Evolutionary conservation across 768 basidiomycete species (phyloP).

Genomic region (Steccherinum ochraceum): DNA sequence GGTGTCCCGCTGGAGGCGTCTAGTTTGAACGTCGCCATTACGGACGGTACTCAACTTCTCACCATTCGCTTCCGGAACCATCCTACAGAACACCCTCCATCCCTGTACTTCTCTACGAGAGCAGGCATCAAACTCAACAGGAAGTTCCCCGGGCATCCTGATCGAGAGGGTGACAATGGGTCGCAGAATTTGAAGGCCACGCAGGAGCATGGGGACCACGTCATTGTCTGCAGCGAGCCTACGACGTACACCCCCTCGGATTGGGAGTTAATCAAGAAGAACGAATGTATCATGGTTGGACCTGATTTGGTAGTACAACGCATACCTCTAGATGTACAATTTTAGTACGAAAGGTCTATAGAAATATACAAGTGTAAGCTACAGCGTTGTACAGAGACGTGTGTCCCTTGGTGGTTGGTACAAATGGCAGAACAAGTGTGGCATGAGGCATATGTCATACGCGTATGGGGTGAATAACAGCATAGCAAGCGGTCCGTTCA

Average conservation of each 20-base stretch:
- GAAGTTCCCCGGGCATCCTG: constrained; percentile 29
- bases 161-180: constrained; percentile 14
- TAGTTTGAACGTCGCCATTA: constrained; percentile 24
- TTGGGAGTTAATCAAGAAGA: constrained; percentile 26
- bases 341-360: no score
- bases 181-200: constrained; percentile 13
- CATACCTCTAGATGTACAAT: constrained; percentile 9
- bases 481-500: background rate
- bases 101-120: constrained; percentile 26
- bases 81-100: constrained; percentile 24
- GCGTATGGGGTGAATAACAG: background rate
- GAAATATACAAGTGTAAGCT: background rate
- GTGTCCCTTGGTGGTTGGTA: background rate
- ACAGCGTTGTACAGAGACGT: background rate
- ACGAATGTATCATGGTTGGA: constrained; percentile 21
- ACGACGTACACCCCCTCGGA: constrained; percentile 24
- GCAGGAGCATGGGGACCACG: constrained; percentile 26
- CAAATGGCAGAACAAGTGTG: no score
- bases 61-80: constrained; percentile 27
- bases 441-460: background rate
- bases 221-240: constrained; percentile 29
- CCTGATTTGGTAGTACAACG: constrained; percentile 17
- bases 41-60: constrained; percentile 26
- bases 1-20: constrained; percentile 14
- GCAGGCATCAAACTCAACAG: constrained; percentile 27